phyloP scores from a whole-genome alignment of 2,329 filamentous ascomycete species.

The Xylariaceae sp. region DNA sequence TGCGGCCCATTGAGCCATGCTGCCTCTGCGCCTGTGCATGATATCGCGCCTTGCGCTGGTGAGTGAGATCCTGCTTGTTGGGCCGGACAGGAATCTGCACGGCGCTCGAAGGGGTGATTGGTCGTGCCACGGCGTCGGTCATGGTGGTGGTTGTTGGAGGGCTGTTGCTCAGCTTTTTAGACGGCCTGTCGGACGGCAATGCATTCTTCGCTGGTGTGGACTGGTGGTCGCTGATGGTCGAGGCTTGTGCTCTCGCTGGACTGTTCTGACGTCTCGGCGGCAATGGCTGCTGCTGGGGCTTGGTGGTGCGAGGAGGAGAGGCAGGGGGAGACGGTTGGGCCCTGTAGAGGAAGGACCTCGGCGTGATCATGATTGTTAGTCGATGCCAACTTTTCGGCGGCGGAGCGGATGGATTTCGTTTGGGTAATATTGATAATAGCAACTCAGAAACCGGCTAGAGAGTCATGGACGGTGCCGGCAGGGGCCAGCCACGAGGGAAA shows the following conservation, averaged over 20 bases:
- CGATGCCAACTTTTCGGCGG: too few species aligned
- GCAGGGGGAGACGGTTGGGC: constrained; percentile 17
- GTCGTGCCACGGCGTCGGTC: constrained; percentile 24
- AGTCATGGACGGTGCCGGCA: too few species aligned
- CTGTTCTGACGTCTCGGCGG: too few species aligned
- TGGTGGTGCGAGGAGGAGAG: constrained; percentile 1
- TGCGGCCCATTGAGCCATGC: constrained; percentile 24
- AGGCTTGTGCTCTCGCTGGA: too few species aligned
- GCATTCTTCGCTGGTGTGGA: constrained; percentile 15
- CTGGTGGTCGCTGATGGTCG: constrained; percentile 10
- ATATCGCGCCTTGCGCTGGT: constrained; percentile 28
- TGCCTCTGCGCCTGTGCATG: constrained; percentile 26
- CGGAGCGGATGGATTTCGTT: too few species aligned
- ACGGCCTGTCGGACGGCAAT: constrained; percentile 15
- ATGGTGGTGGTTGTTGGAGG: constrained; percentile 22
- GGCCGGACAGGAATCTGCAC: constrained; percentile 46
- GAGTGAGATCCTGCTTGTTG: constrained; percentile 30
- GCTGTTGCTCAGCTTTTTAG: constrained; percentile 16
- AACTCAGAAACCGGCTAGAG: constrained; percentile 1
- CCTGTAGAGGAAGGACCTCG: constrained; percentile 31
- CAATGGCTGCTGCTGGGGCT: constrained; percentile 1
- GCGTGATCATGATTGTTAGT: constrained; percentile 29
- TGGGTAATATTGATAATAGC: too few species aligned
- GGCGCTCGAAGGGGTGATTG: constrained; percentile 38
- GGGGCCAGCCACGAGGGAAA: too few species aligned